Conservation (phyloP, 768 basidiomycete genomes). For the Boletus subparvulus region DNA sequence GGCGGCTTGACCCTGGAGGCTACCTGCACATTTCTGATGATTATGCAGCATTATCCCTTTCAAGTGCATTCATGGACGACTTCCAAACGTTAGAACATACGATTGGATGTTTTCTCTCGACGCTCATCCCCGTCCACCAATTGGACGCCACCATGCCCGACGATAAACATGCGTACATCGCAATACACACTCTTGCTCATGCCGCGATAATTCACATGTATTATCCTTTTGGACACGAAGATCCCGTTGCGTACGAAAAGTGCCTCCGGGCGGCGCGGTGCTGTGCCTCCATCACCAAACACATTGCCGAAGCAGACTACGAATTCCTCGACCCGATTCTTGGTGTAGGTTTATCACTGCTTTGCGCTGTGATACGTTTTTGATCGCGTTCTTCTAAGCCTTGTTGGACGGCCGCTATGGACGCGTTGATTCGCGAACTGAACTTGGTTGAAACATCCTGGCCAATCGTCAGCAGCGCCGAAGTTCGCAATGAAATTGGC, state of each 20-base stretch:
- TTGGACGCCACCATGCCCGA: slow-evolving; percentile 53
- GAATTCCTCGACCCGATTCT: slow-evolving; percentile 76
- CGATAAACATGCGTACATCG: slow-evolving; percentile 59
- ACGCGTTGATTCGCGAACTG: slow-evolving; percentile 67
- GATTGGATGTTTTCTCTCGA: slow-evolving; percentile 61
- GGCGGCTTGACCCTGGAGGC: slow-evolving; percentile 24
- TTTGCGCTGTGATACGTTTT: slow-evolving; percentile 1
- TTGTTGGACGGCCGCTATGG: slow-evolving; percentile 70
- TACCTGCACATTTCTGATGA: slow-evolving; percentile 22
- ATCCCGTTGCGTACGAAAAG: slow-evolving; percentile 62
- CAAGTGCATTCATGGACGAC: slow-evolving; percentile 53
- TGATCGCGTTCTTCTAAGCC: slow-evolving; percentile 41
- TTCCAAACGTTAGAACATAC: slow-evolving; percentile 62
- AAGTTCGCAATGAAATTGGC: slow-evolving; percentile 61
- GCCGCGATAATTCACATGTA: slow-evolving; percentile 66
- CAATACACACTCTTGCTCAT: slow-evolving; percentile 65
- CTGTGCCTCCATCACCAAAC: slow-evolving; percentile 59
- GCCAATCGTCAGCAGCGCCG: slow-evolving; percentile 55
- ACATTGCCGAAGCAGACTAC: slow-evolving; percentile 62
- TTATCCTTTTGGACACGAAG: slow-evolving; percentile 58
- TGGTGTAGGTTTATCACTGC: slow-evolving; percentile 49
- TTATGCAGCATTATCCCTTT: slow-evolving; percentile 42
- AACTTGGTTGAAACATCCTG: slow-evolving; percentile 61
- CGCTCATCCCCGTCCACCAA: slow-evolving; percentile 64
- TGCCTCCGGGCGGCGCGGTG: slow-evolving; percentile 63